Conservation (phyloP, 2,329 filamentous ascomycete species). For the Ophiostoma sp. region DNA sequence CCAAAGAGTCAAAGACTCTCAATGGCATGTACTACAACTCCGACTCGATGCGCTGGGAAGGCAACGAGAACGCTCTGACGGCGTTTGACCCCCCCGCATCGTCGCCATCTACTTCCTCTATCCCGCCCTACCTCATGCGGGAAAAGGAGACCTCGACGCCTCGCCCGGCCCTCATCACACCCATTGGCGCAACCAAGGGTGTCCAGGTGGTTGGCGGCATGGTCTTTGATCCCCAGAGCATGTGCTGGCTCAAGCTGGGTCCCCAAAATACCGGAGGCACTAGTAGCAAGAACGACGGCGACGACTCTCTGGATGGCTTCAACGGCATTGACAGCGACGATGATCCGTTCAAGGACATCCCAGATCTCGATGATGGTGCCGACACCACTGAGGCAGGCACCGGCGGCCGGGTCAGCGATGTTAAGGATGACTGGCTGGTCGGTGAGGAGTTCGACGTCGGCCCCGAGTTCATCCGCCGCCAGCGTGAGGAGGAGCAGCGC, state of each 20-base stretch:
- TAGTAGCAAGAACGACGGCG: conserved; percentile 40
- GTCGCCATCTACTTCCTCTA: conserved; percentile 46
- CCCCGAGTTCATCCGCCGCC: conserved; percentile 82
- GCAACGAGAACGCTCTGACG: conserved; percentile 79
- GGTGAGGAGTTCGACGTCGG: conserved; percentile 98
- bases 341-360: conserved; percentile 91
- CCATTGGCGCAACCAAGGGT: conserved; percentile 76
- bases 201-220: conserved; percentile 95
- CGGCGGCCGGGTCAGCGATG: conserved; percentile 36
- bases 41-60: conserved; percentile 82
- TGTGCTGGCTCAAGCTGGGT: conserved; percentile 91
- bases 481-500: conserved; percentile 83
- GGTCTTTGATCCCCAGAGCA: conserved; percentile 94
- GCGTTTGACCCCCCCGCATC: conserved; percentile 65
- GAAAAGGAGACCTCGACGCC: conserved; percentile 57
- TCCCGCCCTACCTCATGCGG: conserved; percentile 34
- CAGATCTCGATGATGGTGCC: conserved; percentile 72
- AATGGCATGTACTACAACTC: conserved; percentile 98
- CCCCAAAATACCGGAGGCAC: conserved; percentile 32
- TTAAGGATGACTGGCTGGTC: conserved; percentile 72
- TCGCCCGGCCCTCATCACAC: conserved; percentile 78
- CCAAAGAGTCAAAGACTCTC: conserved; percentile 73
- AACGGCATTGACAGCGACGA: conserved; percentile 77
- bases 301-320: conserved; percentile 57
- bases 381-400: conserved; percentile 46